Percentiles rank a stretch among this genome's conserved stretches.
Evolutionary conservation across 139 green algal genomes (phyloP).

Genomic region (Coccomyxa sp.): DNA sequence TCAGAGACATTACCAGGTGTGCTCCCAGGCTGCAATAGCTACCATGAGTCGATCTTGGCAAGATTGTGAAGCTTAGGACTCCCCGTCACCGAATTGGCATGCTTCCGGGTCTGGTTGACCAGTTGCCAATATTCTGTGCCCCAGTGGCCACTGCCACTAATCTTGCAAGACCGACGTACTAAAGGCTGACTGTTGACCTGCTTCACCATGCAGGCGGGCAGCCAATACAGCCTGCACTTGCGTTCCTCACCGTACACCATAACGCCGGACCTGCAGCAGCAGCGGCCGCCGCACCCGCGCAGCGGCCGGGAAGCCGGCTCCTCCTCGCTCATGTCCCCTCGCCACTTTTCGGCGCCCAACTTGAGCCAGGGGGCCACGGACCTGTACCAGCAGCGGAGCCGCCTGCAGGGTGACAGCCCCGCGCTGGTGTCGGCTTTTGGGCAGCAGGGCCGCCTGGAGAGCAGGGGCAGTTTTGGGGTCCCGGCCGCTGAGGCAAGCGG

Average conservation of each 20-base stretch:
- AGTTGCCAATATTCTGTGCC: no score
- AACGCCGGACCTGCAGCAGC: neutral
- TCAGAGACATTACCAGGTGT: no score
- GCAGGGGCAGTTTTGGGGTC: neutral
- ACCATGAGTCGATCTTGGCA: no score
- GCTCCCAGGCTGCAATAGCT: no score
- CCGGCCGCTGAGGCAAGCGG: neutral
- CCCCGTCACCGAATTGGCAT: no score
- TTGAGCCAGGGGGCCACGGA: neutral
- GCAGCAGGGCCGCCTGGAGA: neutral
- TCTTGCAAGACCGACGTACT: no score
- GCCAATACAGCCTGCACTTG: neutral
- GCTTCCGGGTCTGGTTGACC: no score
- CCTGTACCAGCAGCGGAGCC: neutral
- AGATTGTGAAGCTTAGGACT: no score
- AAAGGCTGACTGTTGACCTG: no score
- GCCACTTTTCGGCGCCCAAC: neutral
- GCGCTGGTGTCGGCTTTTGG: neutral
- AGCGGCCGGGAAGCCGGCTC: neutral
- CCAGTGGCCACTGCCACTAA: no score
- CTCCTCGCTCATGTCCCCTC: neutral
- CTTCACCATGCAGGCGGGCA: no score
- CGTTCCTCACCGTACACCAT: neutral
- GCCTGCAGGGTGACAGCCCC: neutral
- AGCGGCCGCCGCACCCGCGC: neutral